Evolutionary conservation across 345 rosid species (phyloP).

Genomic region (Salix udensis): DNA sequence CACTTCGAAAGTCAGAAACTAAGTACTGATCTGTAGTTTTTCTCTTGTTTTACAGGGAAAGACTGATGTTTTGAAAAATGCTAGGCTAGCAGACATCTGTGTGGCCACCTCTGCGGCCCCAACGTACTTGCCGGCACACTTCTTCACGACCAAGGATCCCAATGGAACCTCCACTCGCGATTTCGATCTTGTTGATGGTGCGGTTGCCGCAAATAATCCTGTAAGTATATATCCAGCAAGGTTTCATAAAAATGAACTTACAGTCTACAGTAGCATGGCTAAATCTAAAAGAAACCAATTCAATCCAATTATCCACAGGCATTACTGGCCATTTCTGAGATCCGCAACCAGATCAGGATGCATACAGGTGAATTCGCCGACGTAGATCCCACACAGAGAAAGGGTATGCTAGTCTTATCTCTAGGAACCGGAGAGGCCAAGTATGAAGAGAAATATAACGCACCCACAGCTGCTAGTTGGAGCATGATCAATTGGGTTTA

Average conservation of each 20-base stretch:
- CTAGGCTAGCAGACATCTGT: conserved; percentile 24
- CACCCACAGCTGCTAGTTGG: conserved; percentile 21
- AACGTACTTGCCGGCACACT: conserved; percentile 21
- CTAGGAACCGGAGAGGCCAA: conserved; percentile 25
- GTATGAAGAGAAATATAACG: conserved; percentile 18
- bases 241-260: background rate
- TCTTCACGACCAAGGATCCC: conserved; percentile 13
- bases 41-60: conserved; percentile 15
- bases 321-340: conserved; percentile 9
- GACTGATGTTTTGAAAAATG: conserved; percentile 21
- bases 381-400: background rate
- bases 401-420: conserved; percentile 19
- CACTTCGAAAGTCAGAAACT: background rate
- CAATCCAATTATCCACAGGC: conserved; percentile 7
- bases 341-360: conserved; percentile 10
- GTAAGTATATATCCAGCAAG: conserved; percentile 1
- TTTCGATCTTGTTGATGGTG: conserved; percentile 34
- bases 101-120: conserved; percentile 30
- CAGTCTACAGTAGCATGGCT: background rate
- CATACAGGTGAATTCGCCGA: background rate
- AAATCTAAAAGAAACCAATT: too few species aligned
- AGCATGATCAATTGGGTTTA: conserved; percentile 20
- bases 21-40: background rate
- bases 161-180: background rate
- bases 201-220: conserved; percentile 30